phyloP scores from a whole-genome alignment of 139 green algal species.

The Parachlorella kessleri region DNA sequence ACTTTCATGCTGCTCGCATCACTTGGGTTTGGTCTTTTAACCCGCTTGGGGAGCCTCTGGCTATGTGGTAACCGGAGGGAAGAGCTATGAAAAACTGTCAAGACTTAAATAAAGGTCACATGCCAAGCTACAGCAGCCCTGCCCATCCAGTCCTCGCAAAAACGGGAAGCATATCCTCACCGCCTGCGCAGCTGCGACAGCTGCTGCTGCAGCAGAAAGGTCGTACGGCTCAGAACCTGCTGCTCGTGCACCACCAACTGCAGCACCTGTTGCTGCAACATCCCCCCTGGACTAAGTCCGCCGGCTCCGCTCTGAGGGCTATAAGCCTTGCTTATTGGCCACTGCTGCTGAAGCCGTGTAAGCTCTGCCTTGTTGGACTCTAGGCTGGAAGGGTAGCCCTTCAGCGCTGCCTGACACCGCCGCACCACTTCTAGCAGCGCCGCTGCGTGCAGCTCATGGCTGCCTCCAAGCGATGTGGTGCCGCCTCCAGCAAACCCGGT shows the following conservation, averaged over 20 bases:
- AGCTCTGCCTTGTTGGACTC: slow-evolving; percentile 23
- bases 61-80: no score
- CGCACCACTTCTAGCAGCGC: slow-evolving; percentile 10
- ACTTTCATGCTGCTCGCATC: no score
- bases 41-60: no score
- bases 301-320: neutral
- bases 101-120: no score
- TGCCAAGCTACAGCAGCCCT: no score
- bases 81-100: no score
- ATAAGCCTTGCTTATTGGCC: neutral
- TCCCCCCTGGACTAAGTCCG: neutral
- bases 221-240: slow-evolving; percentile 45
- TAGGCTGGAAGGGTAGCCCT: slow-evolving; percentile 1
- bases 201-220: slow-evolving; percentile 54
- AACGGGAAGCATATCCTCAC: no score
- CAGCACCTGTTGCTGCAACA: slow-evolving; percentile 21
- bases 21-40: no score
- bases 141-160: no score
- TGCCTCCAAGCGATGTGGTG: neutral
- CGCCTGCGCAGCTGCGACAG: neutral
- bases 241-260: slow-evolving; percentile 48
- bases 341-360: slow-evolving; percentile 11
- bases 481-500: neutral
- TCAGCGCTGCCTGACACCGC: slow-evolving; percentile 21
- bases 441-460: slow-evolving; percentile 1